Percentiles rank a stretch among this genome's conserved stretches.
Evolutionary conservation across 148 eudicot genomes (phyloP).

Genomic region (Chenopodium quinoa): DNA sequence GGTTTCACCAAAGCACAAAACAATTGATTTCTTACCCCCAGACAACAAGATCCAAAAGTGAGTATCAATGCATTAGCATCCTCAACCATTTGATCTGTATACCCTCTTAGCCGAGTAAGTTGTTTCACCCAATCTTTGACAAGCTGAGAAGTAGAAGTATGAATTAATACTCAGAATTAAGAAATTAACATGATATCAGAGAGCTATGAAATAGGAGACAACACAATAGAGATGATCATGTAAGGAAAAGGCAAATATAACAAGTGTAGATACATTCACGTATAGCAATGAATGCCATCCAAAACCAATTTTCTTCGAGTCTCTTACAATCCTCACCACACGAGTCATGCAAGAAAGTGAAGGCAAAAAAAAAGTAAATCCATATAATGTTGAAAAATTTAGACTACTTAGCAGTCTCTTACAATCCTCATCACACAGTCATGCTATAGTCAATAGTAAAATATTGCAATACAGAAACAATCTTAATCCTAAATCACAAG

Average conservation of each 20-base stretch:
- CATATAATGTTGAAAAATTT: background rate
- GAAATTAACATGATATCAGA: background rate
- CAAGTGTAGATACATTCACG: background rate
- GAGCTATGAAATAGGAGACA: background rate
- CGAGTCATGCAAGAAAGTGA: too few relatives aligned
- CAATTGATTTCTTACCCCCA: constrained; percentile 58
- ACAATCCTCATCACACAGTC: too few relatives aligned
- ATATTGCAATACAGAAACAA: background rate
- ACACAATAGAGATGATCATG: background rate
- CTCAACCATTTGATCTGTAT: constrained; percentile 85
- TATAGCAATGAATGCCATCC: background rate
- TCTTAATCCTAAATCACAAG: background rate
- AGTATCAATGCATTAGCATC: constrained; percentile 83
- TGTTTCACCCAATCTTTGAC: constrained; percentile 87
- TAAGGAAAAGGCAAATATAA: background rate
- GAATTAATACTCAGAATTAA: background rate
- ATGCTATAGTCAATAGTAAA: background rate
- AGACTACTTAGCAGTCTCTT: background rate
- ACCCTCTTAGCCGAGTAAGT: constrained; percentile 74
- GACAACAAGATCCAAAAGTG: constrained; percentile 87
- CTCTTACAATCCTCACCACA: too few relatives aligned
- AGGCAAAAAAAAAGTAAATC: too few relatives aligned
- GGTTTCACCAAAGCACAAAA: background rate
- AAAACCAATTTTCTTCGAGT: too few relatives aligned
- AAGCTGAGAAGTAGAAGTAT: constrained; percentile 41